Base-by-base conservation (phyloP, 768 basidiomycete species). In the Russula dissimulans region DNA sequence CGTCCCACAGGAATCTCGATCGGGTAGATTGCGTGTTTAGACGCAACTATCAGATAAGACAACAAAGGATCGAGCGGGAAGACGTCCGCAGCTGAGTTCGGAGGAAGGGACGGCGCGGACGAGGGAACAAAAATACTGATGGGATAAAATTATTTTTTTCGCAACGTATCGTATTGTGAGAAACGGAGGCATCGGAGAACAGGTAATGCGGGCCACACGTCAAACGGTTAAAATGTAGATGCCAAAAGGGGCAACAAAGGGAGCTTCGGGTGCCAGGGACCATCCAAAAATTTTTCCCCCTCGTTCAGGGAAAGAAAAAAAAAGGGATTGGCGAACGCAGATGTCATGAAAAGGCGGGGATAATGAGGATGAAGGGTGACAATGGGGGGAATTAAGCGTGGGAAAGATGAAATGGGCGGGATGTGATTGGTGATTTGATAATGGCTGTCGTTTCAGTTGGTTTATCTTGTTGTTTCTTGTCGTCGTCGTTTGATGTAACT, bases 401-500 rank as follows among this genome's bases (percentile, higher is more conserved):
- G 26, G 62, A 63, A 57, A 11, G 12, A 38, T 50, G 41, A 53
- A 64, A 64, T 56, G 29, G 39, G 11, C 2, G 4, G 0, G 48
- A 8, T 48, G n/a, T 64, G 62, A 64, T 64, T 64, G 62, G 15
- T 64, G 60, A 64, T 58, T 58, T 44, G 53, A 54, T 54, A 54
- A 54, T 54, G 44, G n/a, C 26, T 42, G 41, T 38, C 0, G 39
- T 42, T 54, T 54, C 53, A 54, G 45, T 56, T 54, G 45, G 43
- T 41, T 56, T 57, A 41, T 57, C 51, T 50, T 62, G 29, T 56
- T 38, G 56, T 50, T 38, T 29, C 9, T 15, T 7, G 7, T 22
- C 11, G 18, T 53, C 38, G 36, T 59, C 32, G 52, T 60, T 59
- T 63, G 62, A 63, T 63, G 60, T 50, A 61, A 50, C 41, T 41